Percentiles rank a stretch among this genome's conserved stretches.
These are phyloP conservation scores for Beauveria scarabaeidicola DNA, from an alignment of 2,329 filamentous ascomycete genomes.

Conservation along the genomic window DNA sequence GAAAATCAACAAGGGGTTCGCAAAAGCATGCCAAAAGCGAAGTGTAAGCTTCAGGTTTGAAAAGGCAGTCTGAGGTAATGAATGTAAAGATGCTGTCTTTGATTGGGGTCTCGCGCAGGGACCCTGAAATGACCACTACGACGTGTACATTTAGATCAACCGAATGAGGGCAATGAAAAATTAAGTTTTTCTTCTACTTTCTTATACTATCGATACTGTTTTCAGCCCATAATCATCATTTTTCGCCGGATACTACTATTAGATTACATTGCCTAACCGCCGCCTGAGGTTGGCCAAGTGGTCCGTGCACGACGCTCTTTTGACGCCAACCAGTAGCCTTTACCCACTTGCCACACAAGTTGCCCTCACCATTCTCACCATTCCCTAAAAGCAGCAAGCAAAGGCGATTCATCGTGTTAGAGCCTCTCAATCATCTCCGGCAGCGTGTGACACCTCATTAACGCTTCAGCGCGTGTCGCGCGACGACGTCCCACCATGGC, in stretches of 20 bases:
- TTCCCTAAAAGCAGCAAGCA: slow-evolving; percentile 10
- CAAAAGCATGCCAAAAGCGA: too few relatives aligned
- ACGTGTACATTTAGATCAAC: too few relatives aligned
- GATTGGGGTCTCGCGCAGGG: too few relatives aligned
- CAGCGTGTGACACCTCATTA: not conserved
- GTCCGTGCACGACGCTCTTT: slow-evolving; percentile 11
- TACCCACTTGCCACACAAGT: not conserved
- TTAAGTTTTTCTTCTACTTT: too few relatives aligned
- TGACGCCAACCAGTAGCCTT: not conserved
- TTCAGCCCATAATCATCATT: not conserved
- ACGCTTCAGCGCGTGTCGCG: not conserved
- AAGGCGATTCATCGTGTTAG: not conserved
- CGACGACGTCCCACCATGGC: not conserved
- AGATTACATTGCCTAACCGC: not conserved
- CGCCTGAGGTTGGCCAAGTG: not conserved
- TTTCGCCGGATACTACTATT: not conserved
- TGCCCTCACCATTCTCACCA: not conserved
- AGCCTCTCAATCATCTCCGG: not conserved
- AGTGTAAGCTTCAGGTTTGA: too few relatives aligned
- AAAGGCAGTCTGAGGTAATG: too few relatives aligned
- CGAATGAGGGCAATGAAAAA: too few relatives aligned
- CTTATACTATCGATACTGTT: too few relatives aligned
- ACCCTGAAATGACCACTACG: too few relatives aligned
- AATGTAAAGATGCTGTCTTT: too few relatives aligned
- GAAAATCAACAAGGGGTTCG: too few relatives aligned